Conservation (phyloP, 805 yeast species). For the Starmerella vitae region DNA sequence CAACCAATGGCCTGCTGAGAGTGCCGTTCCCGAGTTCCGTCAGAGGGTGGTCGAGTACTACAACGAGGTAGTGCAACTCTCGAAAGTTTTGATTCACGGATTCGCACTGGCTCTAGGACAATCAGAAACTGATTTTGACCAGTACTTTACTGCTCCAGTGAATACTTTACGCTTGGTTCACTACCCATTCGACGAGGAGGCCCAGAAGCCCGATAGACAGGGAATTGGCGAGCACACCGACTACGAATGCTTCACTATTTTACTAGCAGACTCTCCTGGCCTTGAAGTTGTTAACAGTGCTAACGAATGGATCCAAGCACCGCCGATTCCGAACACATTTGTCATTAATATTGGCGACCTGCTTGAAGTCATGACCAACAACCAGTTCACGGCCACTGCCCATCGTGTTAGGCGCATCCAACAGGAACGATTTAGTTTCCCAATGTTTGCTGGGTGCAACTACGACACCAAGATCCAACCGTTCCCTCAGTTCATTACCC, state of each 20-base stretch:
- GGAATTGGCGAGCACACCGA: slow-evolving; percentile 61
- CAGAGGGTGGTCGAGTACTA: slow-evolving; percentile 34
- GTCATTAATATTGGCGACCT: slow-evolving; percentile 52
- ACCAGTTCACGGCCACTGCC: slow-evolving; percentile 46
- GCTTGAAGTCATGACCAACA: slow-evolving; percentile 44
- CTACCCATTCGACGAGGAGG: slow-evolving; percentile 31
- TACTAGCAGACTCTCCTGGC: slow-evolving; percentile 42
- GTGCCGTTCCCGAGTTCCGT: slow-evolving; percentile 35
- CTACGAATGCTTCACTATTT: slow-evolving; percentile 30
- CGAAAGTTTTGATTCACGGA: slow-evolving; percentile 33
- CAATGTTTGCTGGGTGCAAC: slow-evolving; percentile 9
- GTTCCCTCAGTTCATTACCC: slow-evolving; percentile 9
- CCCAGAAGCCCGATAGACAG: slow-evolving; percentile 22
- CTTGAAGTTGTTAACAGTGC: slow-evolving; percentile 43
- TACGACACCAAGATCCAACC: slow-evolving; percentile 8
- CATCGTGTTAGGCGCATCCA: slow-evolving; percentile 39
- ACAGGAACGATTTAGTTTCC: slow-evolving; percentile 25
- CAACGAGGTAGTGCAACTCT: slow-evolving; percentile 34
- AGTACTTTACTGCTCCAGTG: slow-evolving; percentile 27
- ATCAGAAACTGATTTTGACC: slow-evolving; percentile 33
- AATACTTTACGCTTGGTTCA: slow-evolving; percentile 38
- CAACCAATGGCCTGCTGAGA: slow-evolving; percentile 35
- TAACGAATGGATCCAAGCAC: slow-evolving; percentile 45
- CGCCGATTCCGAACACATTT: slow-evolving; percentile 35
- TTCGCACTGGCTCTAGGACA: slow-evolving; percentile 46